These are phyloP conservation scores for Aspergillus pseudonomiae DNA, from an alignment of 2,329 filamentous ascomycete genomes.

Conservation along the genomic window DNA sequence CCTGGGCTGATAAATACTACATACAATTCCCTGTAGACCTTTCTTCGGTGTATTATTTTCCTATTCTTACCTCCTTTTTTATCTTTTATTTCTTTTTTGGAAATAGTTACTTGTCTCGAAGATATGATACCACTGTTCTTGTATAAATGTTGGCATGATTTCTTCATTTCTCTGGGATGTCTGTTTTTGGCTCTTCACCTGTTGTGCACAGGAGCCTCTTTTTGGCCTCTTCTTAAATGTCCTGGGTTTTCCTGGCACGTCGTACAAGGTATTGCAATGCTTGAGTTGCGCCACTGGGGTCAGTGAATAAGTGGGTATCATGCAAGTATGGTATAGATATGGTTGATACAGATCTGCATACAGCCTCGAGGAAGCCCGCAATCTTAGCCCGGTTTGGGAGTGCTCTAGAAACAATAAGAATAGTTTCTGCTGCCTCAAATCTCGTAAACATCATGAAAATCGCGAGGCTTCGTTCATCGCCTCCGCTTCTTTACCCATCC, in stretches of 20 bases:
- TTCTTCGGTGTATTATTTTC: neutral
- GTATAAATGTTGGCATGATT: conserved; percentile 12
- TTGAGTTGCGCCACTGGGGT: neutral
- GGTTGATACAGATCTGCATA: neutral
- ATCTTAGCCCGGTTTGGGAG: too few relatives aligned
- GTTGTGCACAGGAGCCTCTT: conserved; percentile 8
- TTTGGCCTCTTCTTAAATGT: neutral
- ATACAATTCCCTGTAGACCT: neutral
- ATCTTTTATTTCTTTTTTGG: neutral
- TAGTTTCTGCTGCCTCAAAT: neutral
- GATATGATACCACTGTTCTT: conserved; percentile 22
- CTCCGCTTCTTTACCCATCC: conserved; percentile 83
- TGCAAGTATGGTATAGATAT: neutral
- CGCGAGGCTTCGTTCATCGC: conserved; percentile 72
- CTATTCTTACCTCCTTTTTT: neutral
- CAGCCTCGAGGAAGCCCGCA: neutral
- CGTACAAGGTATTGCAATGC: neutral
- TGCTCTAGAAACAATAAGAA: neutral
- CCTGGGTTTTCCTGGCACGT: neutral
- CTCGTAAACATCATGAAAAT: conserved; percentile 40
- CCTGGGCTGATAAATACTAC: conserved; percentile 6
- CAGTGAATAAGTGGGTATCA: conserved; percentile 1
- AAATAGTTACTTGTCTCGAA: conserved; percentile 9
- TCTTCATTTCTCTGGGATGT: neutral
- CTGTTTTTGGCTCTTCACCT: neutral